Conservation (phyloP, 2,329 filamentous ascomycete genomes). For the Chlorencoelia australis region DNA sequence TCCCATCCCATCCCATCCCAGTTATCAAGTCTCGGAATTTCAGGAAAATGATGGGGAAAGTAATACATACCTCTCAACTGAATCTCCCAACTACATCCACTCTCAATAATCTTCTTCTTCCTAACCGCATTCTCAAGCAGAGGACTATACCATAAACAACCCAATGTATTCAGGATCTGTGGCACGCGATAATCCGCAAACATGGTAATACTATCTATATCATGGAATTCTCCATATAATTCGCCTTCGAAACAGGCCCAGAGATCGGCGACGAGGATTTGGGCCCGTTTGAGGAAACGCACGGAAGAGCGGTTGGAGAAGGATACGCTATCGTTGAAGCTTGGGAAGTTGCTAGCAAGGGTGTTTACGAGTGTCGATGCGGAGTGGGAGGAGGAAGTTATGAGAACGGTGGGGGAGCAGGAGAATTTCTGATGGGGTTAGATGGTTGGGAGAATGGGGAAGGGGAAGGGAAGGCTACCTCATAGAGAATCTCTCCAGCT, state of each 20-base stretch:
- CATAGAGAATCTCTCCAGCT: constrained; percentile 68
- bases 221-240: constrained; percentile 68
- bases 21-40: too few species aligned
- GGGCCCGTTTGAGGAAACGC: constrained; percentile 83
- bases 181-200: constrained; percentile 97
- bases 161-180: constrained; percentile 77
- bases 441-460: too few species aligned
- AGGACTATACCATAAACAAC: constrained; percentile 77
- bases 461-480: constrained; percentile 45
- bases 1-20: too few species aligned
- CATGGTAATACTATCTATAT: constrained; percentile 95
- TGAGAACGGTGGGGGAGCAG: constrained; percentile 62
- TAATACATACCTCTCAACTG: constrained; percentile 62
- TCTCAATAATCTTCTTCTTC: constrained; percentile 52
- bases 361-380: constrained; percentile 80
- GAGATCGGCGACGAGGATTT: constrained; percentile 90
- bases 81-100: constrained; percentile 70
- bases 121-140: constrained; percentile 62
- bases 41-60: not conserved
- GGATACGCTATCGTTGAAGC: constrained; percentile 71
- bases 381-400: constrained; percentile 65
- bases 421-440: constrained; percentile 69
- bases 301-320: constrained; percentile 66
- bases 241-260: constrained; percentile 92
- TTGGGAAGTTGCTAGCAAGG: constrained; percentile 69